Percentiles rank a stretch among this genome's conserved stretches.
Evolutionary conservation across 2,329 filamentous ascomycete species (phyloP).

Genomic region (Fusarium anthophilum): DNA sequence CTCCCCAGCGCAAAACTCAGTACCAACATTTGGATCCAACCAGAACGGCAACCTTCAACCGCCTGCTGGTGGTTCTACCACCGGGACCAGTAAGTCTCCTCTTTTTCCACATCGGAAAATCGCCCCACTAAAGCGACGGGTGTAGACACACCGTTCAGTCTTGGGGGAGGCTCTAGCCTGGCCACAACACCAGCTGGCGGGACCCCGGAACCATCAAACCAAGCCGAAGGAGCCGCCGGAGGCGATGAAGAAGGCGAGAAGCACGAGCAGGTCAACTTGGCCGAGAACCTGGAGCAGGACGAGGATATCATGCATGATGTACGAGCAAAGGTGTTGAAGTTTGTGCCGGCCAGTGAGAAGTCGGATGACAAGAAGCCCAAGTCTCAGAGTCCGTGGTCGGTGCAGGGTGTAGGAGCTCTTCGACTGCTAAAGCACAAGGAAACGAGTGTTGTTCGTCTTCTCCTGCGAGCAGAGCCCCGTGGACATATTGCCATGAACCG

Average conservation of each 20-base stretch:
- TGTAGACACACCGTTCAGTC: constrained; percentile 64
- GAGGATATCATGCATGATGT: constrained; percentile 77
- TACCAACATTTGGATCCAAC: constrained; percentile 48
- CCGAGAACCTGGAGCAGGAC: constrained; percentile 73
- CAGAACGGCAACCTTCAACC: constrained; percentile 53
- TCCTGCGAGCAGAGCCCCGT: constrained; percentile 78
- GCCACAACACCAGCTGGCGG: constrained; percentile 68
- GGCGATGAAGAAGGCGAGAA: constrained; percentile 63
- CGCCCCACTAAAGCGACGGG: constrained; percentile 57
- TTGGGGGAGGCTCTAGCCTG: constrained; percentile 68
- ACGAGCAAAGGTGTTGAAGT: constrained; percentile 74
- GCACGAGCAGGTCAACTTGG: constrained; percentile 76
- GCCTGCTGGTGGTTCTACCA: constrained; percentile 55
- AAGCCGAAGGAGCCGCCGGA: constrained; percentile 54
- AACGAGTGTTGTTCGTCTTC: constrained; percentile 71
- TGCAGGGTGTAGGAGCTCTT: constrained; percentile 75
- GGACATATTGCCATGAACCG: constrained; percentile 80
- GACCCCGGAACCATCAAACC: constrained; percentile 65
- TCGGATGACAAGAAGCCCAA: constrained; percentile 57
- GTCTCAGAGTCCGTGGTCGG: constrained; percentile 70
- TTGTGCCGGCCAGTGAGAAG: constrained; percentile 59
- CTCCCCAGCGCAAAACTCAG: constrained; percentile 42
- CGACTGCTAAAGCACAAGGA: constrained; percentile 78
- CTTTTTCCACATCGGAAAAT: constrained; percentile 55
- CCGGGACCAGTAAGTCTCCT: constrained; percentile 58